phyloP scores from a whole-genome alignment of 2,329 filamentous ascomycete genomes.

The Ploettnerulaceae sp. region DNA sequence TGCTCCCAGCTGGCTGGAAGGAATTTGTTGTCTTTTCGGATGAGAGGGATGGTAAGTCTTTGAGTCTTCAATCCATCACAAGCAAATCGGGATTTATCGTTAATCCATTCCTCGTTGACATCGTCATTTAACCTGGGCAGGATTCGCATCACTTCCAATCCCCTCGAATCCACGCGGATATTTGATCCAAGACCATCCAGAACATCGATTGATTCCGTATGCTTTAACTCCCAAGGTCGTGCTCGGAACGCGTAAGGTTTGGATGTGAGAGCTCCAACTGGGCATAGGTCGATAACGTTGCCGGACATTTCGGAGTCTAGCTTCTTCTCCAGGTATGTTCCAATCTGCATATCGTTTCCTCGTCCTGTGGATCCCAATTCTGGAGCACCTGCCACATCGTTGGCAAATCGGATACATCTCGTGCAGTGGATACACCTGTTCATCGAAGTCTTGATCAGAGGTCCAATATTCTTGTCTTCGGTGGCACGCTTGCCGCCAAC shows the following conservation, averaged over 20 bases:
- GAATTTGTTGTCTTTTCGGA: slow-evolving; percentile 86
- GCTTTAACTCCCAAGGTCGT: slow-evolving; percentile 93
- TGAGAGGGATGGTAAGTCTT: slow-evolving; percentile 84
- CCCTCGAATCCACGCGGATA: slow-evolving; percentile 88
- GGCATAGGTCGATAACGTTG: slow-evolving; percentile 97
- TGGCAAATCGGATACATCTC: slow-evolving; percentile 93
- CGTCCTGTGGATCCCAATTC: slow-evolving; percentile 92
- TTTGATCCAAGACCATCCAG: slow-evolving; percentile 90
- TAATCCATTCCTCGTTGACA: slow-evolving; percentile 99
- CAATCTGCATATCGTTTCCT: slow-evolving; percentile 96
- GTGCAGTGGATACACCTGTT: slow-evolving; percentile 99
- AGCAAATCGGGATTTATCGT: slow-evolving; percentile 95
- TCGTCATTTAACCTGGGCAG: slow-evolving; percentile 93
- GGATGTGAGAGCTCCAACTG: slow-evolving; percentile 90
- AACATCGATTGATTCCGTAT: slow-evolving; percentile 93
- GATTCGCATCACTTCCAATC: slow-evolving; percentile 93
- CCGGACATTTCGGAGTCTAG: slow-evolving; percentile 92
- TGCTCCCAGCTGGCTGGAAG: slow-evolving; percentile 94
- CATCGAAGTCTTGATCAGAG: slow-evolving; percentile 98
- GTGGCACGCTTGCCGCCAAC: slow-evolving; percentile 92
- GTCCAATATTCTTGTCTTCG: slow-evolving; percentile 99
- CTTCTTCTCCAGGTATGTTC: slow-evolving; percentile 92
- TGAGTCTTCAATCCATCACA: slow-evolving; percentile 97
- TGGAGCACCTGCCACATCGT: slow-evolving; percentile 92
- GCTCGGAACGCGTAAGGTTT: slow-evolving; percentile 98